phyloP scores from a whole-genome alignment of 495 filamentous ascomycete species.

The Thozetella sp. region DNA sequence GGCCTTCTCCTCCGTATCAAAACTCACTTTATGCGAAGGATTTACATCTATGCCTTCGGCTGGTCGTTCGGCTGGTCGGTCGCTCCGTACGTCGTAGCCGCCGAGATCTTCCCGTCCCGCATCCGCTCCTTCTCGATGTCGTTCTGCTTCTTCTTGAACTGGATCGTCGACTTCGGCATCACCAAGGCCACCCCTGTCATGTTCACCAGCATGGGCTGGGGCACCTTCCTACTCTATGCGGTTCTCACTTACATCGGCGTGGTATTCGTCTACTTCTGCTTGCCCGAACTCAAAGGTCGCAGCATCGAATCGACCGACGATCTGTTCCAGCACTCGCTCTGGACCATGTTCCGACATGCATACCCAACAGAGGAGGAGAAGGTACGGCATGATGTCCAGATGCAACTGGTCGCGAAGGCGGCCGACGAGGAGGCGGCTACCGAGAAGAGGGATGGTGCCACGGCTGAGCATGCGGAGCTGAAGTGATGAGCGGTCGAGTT shows the following conservation, averaged over 20 bases:
- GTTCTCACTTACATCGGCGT: not conserved
- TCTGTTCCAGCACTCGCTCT: not conserved
- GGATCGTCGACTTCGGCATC: slow-evolving; percentile 2
- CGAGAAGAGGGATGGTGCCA: not conserved
- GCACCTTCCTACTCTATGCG: not conserved
- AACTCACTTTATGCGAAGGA: slow-evolving; percentile 25
- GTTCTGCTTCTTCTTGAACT: slow-evolving; percentile 1
- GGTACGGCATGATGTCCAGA: not conserved
- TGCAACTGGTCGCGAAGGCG: not conserved
- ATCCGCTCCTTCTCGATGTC: slow-evolving; percentile 20
- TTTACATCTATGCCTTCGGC: slow-evolving; percentile 38
- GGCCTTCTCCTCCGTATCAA: not conserved
- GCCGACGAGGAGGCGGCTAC: not conserved
- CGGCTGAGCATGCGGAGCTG: not conserved
- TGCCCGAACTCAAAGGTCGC: not conserved
- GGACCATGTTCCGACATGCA: not conserved
- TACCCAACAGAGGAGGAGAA: not conserved
- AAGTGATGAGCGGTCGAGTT: not conserved
- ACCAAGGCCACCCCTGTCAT: slow-evolving; percentile 1
- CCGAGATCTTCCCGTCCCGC: slow-evolving; percentile 51
- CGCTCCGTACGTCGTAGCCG: slow-evolving; percentile 44
- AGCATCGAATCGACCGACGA: slow-evolving; percentile 1
- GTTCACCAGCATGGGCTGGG: not conserved
- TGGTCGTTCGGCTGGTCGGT: slow-evolving; percentile 48
- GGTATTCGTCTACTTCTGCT: slow-evolving; percentile 1